Conservation (phyloP, 306 rosid species). For the Cucurbita maxima region DNA sequence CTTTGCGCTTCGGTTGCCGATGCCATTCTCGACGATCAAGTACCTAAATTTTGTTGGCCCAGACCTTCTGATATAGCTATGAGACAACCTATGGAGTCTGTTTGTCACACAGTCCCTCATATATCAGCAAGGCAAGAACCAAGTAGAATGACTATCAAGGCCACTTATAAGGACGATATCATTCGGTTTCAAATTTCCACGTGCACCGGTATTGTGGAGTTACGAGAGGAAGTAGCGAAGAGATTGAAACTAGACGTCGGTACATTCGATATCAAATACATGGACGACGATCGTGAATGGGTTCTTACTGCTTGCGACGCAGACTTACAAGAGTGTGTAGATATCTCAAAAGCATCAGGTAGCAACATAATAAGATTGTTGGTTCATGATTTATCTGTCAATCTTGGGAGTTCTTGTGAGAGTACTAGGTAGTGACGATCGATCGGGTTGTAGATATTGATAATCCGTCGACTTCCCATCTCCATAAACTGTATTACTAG, state of each 20-base stretch:
- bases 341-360: conserved; percentile 40
- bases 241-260: conserved; percentile 59
- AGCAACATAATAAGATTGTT: conserved; percentile 53
- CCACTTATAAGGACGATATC: conserved; percentile 59
- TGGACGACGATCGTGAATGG: conserved; percentile 82
- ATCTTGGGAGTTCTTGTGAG: conserved; percentile 61
- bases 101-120: conserved; percentile 14
- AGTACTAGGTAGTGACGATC: conserved; percentile 36
- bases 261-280: conserved; percentile 58
- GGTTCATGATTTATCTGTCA: conserved; percentile 42
- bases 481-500: not conserved
- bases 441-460: not conserved
- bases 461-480: not conserved
- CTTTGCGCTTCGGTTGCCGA: conserved; percentile 60
- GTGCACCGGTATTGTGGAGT: conserved; percentile 32
- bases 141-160: conserved; percentile 52
- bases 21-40: conserved; percentile 43
- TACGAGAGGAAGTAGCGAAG: conserved; percentile 54
- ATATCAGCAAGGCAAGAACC: conserved; percentile 24
- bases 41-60: conserved; percentile 36
- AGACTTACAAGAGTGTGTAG: conserved; percentile 70
- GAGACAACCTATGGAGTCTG: conserved; percentile 24
- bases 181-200: conserved; percentile 51
- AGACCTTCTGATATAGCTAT: conserved; percentile 32
- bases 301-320: conserved; percentile 74